phyloP scores from a whole-genome alignment of 108 stramenopile species.

The Cyclotella cryptica region DNA sequence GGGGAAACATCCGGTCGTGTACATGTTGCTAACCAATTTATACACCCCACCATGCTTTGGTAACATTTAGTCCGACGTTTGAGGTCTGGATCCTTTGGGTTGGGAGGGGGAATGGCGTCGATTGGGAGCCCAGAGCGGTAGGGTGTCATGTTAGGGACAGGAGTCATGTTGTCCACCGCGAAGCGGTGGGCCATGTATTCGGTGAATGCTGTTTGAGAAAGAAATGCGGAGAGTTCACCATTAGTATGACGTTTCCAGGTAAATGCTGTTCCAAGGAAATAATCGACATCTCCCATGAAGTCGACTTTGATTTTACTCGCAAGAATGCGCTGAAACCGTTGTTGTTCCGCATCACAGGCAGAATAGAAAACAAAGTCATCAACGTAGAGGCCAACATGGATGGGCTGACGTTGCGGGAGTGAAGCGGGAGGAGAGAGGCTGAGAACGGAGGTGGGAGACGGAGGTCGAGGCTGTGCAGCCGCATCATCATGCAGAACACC shows the following conservation, averaged over 20 bases:
- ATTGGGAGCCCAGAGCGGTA: conserved; percentile 42
- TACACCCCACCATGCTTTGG: conserved; percentile 27
- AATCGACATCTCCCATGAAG: conserved; percentile 35
- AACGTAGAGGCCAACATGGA: conserved; percentile 32
- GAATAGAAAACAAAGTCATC: conserved; percentile 39
- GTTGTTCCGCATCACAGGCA: neutral
- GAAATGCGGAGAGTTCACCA: conserved; percentile 19
- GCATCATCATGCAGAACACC: conserved; percentile 2
- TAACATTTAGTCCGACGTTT: conserved; percentile 7
- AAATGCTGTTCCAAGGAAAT: conserved; percentile 33
- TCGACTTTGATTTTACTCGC: neutral
- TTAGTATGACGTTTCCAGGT: conserved; percentile 5
- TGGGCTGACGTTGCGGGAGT: neutral
- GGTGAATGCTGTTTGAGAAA: conserved; percentile 36
- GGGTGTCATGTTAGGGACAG: conserved; percentile 27
- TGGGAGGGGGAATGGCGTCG: conserved; percentile 10
- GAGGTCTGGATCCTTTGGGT: conserved; percentile 14
- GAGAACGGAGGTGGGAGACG: too few species aligned
- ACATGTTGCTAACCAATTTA: conserved; percentile 25
- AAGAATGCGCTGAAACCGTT: neutral
- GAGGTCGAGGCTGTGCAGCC: too few species aligned
- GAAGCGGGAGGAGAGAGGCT: too few species aligned
- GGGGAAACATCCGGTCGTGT: conserved; percentile 22
- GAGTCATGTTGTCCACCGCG: neutral
- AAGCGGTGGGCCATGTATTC: conserved; percentile 21